Evolutionary conservation across 2,329 filamentous ascomycete genomes (phyloP).

Genomic region (Clonostachys byssicola): DNA sequence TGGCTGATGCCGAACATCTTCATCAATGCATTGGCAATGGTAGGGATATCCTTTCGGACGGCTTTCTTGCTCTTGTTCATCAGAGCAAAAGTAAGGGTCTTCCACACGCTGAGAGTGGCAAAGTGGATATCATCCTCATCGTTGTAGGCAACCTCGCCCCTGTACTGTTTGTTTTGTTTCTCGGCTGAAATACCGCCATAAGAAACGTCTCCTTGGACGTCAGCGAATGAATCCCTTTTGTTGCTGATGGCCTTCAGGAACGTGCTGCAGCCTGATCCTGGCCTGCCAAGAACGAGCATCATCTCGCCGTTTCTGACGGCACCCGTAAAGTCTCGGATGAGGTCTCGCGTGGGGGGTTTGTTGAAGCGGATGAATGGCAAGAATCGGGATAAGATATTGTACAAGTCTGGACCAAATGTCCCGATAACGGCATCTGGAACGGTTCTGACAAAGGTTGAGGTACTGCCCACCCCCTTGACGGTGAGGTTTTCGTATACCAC

Average conservation of each 20-base stretch:
- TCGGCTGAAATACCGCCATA: slow-evolving; percentile 69
- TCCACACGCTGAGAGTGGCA: slow-evolving; percentile 70
- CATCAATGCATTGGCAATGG: slow-evolving; percentile 66
- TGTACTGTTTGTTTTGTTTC: slow-evolving; percentile 64
- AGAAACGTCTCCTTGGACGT: slow-evolving; percentile 63
- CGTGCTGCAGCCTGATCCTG: slow-evolving; percentile 71
- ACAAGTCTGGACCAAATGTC: slow-evolving; percentile 78
- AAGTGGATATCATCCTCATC: slow-evolving; percentile 75
- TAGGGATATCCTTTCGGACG: slow-evolving; percentile 57
- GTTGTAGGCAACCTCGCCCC: slow-evolving; percentile 76
- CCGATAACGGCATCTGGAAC: slow-evolving; percentile 71
- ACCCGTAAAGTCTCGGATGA: slow-evolving; percentile 25
- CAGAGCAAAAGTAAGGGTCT: slow-evolving; percentile 72
- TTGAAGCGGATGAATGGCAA: slow-evolving; percentile 11
- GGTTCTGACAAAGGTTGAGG: slow-evolving; percentile 65
- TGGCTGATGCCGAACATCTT: slow-evolving; percentile 78
- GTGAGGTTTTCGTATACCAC: slow-evolving; percentile 74
- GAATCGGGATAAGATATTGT: slow-evolving; percentile 46
- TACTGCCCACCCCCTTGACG: slow-evolving; percentile 66
- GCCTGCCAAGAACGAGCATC: slow-evolving; percentile 55
- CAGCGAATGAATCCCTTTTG: slow-evolving; percentile 59
- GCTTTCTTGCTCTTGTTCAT: slow-evolving; percentile 71
- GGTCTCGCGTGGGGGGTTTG: slow-evolving; percentile 14
- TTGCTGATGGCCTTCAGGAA: slow-evolving; percentile 76
- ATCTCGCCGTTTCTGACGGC: slow-evolving; percentile 27